A percentile compares a stretch with the other conserved stretches of the same genome.
These are phyloP conservation scores for Mucor saturninus DNA, from an alignment of 371 early-diverging fungal species.

Conservation along the genomic window DNA sequence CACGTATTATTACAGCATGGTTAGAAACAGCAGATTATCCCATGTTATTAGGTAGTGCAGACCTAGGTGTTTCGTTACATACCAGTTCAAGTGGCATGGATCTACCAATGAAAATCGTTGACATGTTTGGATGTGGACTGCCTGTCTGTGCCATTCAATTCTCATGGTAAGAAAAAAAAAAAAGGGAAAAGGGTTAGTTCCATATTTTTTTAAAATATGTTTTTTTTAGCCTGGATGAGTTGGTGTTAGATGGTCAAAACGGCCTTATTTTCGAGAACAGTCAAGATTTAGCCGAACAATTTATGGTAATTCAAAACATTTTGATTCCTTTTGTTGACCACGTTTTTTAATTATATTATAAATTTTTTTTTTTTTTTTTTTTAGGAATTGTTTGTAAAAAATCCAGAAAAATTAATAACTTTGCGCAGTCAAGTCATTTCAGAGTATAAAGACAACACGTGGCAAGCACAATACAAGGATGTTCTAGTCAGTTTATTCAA, in stretches of 20 bases:
- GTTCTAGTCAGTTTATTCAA: conserved; percentile 29
- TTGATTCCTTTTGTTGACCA: neutral
- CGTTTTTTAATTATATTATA: conserved; percentile 3
- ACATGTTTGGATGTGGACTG: conserved; percentile 96
- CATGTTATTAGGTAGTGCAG: conserved; percentile 82
- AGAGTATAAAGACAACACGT: conserved; percentile 44
- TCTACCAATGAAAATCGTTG: conserved; percentile 97
- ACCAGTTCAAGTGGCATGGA: conserved; percentile 93
- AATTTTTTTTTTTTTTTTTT: neutral
- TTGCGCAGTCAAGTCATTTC: conserved; percentile 40
- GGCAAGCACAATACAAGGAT: conserved; percentile 49
- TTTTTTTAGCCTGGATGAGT: conserved; percentile 71
- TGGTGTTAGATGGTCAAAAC: conserved; percentile 76
- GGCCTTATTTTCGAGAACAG: conserved; percentile 80
- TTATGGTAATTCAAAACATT: conserved; percentile 35
- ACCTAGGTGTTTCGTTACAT: conserved; percentile 92
- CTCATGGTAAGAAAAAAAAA: conserved; percentile 54
- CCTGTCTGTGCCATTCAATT: conserved; percentile 88
- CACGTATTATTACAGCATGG: conserved; percentile 84
- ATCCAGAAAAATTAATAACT: conserved; percentile 30
- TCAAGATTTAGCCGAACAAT: conserved; percentile 66
- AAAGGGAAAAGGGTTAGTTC: neutral
- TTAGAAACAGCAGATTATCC: conserved; percentile 85
- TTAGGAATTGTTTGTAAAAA: conserved; percentile 47
- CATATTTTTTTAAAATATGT: neutral